A percentile compares a stretch with the other conserved stretches of the same genome.
Evolutionary conservation across 495 filamentous ascomycete genomes (phyloP).

Genomic region (Ascodesmis nigricans): DNA sequence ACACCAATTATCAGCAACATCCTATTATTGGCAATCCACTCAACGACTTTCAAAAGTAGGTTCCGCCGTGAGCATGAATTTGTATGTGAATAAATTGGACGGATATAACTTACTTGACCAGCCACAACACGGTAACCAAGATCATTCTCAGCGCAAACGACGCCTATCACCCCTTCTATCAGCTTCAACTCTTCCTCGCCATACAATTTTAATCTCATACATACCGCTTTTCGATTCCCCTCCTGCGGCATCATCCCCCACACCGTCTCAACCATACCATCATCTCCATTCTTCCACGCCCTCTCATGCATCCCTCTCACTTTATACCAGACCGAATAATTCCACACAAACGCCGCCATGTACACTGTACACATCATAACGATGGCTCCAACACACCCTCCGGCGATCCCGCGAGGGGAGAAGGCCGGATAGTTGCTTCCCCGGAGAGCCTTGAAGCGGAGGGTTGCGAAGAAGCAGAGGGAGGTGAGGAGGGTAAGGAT

Average conservation of each 20-base stretch:
- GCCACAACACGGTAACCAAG: conserved; percentile 5
- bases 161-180: conserved; percentile 1
- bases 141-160: conserved; percentile 5
- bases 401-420: conserved; percentile 2
- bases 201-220: neutral
- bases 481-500: neutral
- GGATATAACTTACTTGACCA: too few relatives aligned
- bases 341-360: conserved; percentile 2
- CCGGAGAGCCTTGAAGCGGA: conserved; percentile 3
- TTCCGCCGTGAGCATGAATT: too few relatives aligned
- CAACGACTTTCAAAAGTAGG: too few relatives aligned
- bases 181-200: neutral
- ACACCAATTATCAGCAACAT: too few relatives aligned
- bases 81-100: too few relatives aligned
- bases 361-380: conserved; percentile 3
- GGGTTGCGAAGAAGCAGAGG: conserved; percentile 3
- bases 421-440: conserved; percentile 1
- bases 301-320: conserved; percentile 3
- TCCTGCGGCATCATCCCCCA: conserved; percentile 1
- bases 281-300: neutral
- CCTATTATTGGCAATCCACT: too few relatives aligned
- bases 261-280: neutral
- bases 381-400: neutral
- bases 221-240: conserved; percentile 1
- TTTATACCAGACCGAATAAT: conserved; percentile 4